These are phyloP conservation scores for Phytopythium helicoides DNA, from an alignment of 352 stramenopile species.

Conservation along the genomic window DNA sequence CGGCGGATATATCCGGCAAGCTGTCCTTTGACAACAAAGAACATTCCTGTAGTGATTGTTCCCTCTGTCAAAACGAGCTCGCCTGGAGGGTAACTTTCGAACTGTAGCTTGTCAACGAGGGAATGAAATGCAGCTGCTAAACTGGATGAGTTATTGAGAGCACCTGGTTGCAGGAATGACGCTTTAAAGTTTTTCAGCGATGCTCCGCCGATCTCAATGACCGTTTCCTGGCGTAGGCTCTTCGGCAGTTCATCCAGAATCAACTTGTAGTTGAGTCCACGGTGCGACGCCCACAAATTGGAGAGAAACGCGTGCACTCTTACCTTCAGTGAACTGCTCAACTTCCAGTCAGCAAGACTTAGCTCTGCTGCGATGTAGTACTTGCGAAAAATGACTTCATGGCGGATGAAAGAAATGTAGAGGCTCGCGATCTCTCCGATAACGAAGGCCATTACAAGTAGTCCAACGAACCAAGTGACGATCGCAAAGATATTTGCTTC, in stretches of 20 bases:
- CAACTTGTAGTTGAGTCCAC: conserved; percentile 47
- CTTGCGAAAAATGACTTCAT: conserved; percentile 65
- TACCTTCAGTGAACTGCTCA: conserved; percentile 29
- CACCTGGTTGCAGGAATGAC: conserved; percentile 21
- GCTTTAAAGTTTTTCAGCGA: conserved; percentile 33
- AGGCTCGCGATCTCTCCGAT: conserved; percentile 66
- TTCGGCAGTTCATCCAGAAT: conserved; percentile 44
- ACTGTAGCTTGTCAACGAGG: conserved; percentile 27
- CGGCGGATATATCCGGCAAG: conserved; percentile 20
- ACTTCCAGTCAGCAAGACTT: conserved; percentile 44
- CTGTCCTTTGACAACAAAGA: conserved; percentile 56
- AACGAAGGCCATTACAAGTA: conserved; percentile 66
- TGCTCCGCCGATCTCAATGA: conserved; percentile 43
- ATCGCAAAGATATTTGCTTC: conserved; percentile 45
- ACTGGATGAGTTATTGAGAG: conserved; percentile 13
- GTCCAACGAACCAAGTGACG: conserved; percentile 43
- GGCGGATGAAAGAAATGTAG: conserved; percentile 65
- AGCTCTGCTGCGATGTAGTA: conserved; percentile 55
- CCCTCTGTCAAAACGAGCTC: conserved; percentile 49
- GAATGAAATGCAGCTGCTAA: conserved; percentile 7
- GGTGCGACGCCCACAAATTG: conserved; percentile 56
- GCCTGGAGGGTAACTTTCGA: conserved; percentile 47
- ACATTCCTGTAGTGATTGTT: conserved; percentile 39
- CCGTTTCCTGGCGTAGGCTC: conserved; percentile 38
- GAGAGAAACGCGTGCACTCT: conserved; percentile 51